phyloP scores from a whole-genome alignment of 2,329 filamentous ascomycete species.

The Sarocladium brachiariae region DNA sequence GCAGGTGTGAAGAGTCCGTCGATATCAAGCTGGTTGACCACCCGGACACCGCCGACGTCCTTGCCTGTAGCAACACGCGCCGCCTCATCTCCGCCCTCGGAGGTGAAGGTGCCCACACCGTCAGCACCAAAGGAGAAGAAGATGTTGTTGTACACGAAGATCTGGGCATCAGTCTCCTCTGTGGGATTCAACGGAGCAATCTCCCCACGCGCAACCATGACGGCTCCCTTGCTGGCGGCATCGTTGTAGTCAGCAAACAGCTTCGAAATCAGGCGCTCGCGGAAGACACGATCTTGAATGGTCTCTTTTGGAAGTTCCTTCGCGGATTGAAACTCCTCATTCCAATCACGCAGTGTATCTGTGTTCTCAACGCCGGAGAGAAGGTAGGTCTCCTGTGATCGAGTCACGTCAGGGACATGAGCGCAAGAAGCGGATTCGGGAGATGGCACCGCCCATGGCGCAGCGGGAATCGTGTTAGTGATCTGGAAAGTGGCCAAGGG shows the following conservation, averaged over 20 bases:
- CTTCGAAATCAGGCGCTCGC: constrained; percentile 89
- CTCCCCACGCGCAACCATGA: constrained; percentile 87
- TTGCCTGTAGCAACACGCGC: constrained; percentile 94
- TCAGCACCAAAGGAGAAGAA: constrained; percentile 99
- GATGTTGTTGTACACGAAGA: constrained; percentile 99
- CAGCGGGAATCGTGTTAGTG: constrained; percentile 86
- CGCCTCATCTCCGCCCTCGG: constrained; percentile 93
- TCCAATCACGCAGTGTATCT: constrained; percentile 95
- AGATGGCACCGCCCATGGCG: constrained; percentile 81
- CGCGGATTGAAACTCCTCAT: constrained; percentile 97
- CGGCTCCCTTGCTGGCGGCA: constrained; percentile 83
- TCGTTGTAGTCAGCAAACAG: constrained; percentile 97
- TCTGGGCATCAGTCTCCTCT: constrained; percentile 86
- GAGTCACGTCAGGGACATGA: constrained; percentile 77
- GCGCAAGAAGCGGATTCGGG: constrained; percentile 55
- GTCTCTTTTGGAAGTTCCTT: constrained; percentile 89
- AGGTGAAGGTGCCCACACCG: constrained; percentile 93
- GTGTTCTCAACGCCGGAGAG: constrained; percentile 88
- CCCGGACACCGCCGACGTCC: constrained; percentile 87
- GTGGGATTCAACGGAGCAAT: constrained; percentile 92
- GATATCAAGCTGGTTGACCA: constrained; percentile 96
- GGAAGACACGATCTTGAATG: constrained; percentile 92
- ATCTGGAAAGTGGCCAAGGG: constrained; percentile 91
- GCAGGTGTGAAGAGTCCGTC: constrained; percentile 90
- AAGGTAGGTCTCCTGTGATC: constrained; percentile 88